Evolutionary conservation across 345 rosid species (phyloP).

Genomic region (Mercurialis annua): DNA sequence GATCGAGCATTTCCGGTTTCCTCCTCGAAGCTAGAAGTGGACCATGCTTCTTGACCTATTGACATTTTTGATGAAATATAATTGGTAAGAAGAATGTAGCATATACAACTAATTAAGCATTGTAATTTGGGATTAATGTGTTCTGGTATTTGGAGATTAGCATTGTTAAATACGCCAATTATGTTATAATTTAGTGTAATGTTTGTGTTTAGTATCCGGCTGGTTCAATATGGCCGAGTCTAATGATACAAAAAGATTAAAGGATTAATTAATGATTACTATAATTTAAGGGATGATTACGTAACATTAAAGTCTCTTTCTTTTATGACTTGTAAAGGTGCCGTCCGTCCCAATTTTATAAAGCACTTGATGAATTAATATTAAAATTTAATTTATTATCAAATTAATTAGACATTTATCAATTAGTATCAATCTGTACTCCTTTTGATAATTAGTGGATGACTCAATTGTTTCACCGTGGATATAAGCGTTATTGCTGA

Average conservation of each 20-base stretch:
- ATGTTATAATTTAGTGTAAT: not conserved
- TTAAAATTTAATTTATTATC: no score
- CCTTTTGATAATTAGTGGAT: no score
- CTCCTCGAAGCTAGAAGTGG: constrained; percentile 5
- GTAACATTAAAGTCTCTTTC: not conserved
- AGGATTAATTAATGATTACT: no score
- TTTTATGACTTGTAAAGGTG: not conserved
- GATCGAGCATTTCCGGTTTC: constrained; percentile 8
- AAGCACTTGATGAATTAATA: no score
- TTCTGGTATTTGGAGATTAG: not conserved
- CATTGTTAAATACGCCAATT: constrained; percentile 15
- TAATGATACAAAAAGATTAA: no score
- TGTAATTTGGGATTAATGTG: not conserved
- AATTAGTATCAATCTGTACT: no score
- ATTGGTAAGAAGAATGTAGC: not conserved
- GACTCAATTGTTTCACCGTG: no score
- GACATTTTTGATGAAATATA: constrained; percentile 25
- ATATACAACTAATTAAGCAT: not conserved
- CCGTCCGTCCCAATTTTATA: not conserved
- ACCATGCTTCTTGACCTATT: constrained; percentile 22
- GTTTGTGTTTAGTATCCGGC: constrained; percentile 16
- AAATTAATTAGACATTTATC: no score
- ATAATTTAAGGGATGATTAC: not conserved
- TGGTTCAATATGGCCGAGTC: not conserved
- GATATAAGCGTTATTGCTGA: no score